Evolutionary conservation across 1,284 basidiomycete genomes (phyloP).

Genomic region (Schizophyllum commune): DNA sequence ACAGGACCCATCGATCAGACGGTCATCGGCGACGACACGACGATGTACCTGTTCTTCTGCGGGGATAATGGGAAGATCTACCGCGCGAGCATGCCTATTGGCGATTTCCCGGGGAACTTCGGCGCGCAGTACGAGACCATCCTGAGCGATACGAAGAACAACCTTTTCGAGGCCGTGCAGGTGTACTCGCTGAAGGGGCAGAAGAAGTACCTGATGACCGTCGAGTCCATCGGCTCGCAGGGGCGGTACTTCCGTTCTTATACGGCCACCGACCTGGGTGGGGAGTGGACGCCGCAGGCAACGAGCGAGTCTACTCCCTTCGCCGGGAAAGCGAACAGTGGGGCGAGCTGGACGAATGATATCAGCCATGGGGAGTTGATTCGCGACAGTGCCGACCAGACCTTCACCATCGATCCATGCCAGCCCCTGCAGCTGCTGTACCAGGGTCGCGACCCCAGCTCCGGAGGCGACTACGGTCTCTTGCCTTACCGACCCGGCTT

Average conservation of each 20-base stretch:
- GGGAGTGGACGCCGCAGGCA: conserved; percentile 10
- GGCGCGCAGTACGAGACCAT: conserved; percentile 5
- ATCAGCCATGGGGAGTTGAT: too few species aligned
- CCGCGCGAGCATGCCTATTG: conserved; percentile 12
- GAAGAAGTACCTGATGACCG: conserved; percentile 12
- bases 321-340: conserved; percentile 7
- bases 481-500: too few species aligned
- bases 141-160: conserved; percentile 7
- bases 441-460: too few species aligned
- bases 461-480: too few species aligned
- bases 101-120: conserved; percentile 13
- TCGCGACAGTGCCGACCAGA: too few species aligned
- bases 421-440: too few species aligned
- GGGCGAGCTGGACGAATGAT: too few species aligned
- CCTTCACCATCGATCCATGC: too few species aligned
- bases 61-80: conserved; percentile 13
- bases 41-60: conserved; percentile 13
- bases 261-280: conserved; percentile 11
- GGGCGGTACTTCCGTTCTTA: conserved; percentile 15
- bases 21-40: conserved; percentile 10
- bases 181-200: conserved; percentile 10
- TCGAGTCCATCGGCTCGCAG: conserved; percentile 12
- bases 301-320: conserved; percentile 11
- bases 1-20: conserved; percentile 9
- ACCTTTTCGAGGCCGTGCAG: conserved; percentile 11